Evolutionary conservation across 805 yeast species (phyloP), one percentile per base, ranked within the genome.

Genomic region (Metschnikowia continentalis): DNA sequence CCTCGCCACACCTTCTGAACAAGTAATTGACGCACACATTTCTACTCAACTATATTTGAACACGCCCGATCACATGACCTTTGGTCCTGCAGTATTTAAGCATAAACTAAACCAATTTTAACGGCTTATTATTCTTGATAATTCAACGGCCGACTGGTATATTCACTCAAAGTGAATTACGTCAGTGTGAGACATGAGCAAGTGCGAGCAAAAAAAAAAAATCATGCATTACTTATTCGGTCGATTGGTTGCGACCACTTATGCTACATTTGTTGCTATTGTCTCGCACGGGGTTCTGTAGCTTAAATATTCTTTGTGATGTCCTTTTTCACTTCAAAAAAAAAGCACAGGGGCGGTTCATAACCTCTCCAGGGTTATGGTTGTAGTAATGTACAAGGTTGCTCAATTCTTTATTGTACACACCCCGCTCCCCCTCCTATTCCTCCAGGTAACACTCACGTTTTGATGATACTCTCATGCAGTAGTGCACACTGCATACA

Each of bases 121-220:
- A 13, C n/a, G 22, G 17, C 17, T 19, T n/a, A 3, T 11, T 11
- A 8, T 15, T 26, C 14, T 30, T 11, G 35, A 33, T 4, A 17
- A 23, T 39, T 23, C 6, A 40, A 40, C 35, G 43, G 35, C 35
- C 22, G 17, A n/a, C 8, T 15, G 5, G 14, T 22, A 22, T 40
- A 20, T 26, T 11, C 11, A 11, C 22, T 3, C 43, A 10, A 4
- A 11, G 20, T 8, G 38, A 8, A 33, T n/a, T 19, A 42, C 38
- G 46, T 33, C 46, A 42, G 43, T 7, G 35, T 42, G 38, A 42
- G 38, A 42, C 46, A 42, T 42, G 19, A 42, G 38, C 46, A 42
- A 33, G 37, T 20, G 46, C 38, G 46, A 7, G 32, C 6, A 42
- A 42, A 32, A 33, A 42, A 33, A 32, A 32, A 33, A 19, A 20